phyloP scores from a whole-genome alignment of 1,284 basidiomycete genomes.

The Cryptococcus jaspeensis region DNA sequence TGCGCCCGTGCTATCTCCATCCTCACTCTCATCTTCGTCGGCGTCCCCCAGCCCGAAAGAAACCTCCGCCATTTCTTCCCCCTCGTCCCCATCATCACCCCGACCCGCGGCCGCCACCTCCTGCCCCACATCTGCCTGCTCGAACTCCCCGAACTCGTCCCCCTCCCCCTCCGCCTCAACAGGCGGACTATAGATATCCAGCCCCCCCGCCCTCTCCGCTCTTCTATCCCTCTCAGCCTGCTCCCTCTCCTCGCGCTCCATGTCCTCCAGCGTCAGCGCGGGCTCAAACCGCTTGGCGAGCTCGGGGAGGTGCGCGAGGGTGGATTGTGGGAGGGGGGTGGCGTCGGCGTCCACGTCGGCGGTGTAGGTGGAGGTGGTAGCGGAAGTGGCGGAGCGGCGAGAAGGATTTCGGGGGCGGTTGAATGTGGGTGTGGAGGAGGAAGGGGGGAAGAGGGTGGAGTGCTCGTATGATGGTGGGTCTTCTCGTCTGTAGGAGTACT shows the following conservation, averaged over 20 bases:
- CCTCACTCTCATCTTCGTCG: neutral
- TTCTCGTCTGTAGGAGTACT: neutral
- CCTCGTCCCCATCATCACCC: no score
- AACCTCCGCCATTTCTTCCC: neutral
- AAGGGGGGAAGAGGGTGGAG: no score
- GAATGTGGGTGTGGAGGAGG: no score
- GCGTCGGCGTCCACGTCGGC: constrained; percentile 6
- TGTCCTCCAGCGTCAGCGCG: constrained; percentile 12
- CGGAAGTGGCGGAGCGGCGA: no score
- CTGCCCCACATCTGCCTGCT: neutral
- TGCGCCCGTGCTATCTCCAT: no score
- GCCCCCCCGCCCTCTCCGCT: neutral
- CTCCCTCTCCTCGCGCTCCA: constrained; percentile 15
- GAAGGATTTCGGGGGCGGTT: no score
- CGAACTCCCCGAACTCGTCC: constrained; percentile 14
- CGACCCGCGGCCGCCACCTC: neutral
- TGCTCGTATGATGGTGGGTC: neutral
- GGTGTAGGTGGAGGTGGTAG: no score
- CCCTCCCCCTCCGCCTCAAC: neutral
- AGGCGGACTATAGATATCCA: neutral
- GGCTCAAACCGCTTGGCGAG: constrained; percentile 13
- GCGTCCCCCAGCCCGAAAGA: constrained; percentile 6
- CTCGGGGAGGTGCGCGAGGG: constrained; percentile 1
- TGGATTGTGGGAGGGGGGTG: neutral
- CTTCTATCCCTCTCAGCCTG: constrained; percentile 12